Base-by-base conservation (phyloP, 306 rosid genomes). In the Luffa aegyptiaca region DNA sequence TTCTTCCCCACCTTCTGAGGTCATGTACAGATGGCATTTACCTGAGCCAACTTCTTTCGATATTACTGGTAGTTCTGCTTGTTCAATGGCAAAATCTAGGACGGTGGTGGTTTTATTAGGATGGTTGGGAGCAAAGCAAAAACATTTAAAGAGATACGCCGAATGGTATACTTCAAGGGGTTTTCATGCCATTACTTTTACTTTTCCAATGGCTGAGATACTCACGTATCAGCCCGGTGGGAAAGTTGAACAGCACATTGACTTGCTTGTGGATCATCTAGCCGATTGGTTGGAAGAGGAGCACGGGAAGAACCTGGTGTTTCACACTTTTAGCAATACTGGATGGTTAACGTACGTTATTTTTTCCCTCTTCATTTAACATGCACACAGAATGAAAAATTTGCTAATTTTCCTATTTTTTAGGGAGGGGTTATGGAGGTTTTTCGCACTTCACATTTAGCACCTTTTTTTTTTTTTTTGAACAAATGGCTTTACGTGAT, bases 121-220 rank as follows among this genome's bases (percentile, higher is more conserved):
- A 59, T 95, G 99, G 99, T 79, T 95, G 86, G 99, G 99, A 77
- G 93, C 99, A n/a, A 95, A 87, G 88, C 99, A 95, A 82, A 95
- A 84, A 61, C 99, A 95, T 88, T 88, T 95, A 36, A 89, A 79
- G 81, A 91, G 85, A 81, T 95, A 95, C 72, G 99, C 99, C 0
- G 99, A 95, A 64, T 93, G 97, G 98, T 95, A 95, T 73, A 91
- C 96, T 75, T 91, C 99, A 5, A 91, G 85, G 81, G 97, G 97
- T 26, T 95, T 82, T 89, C 94, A 95, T 85, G 99, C 77, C 64
- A 85, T 95, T 84, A 95, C 97, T 17, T 93, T 93, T 80, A 93
- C 97, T n/a, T 83, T 91, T 82, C 97, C 97, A n/a, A 90, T 95
- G 94, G 51, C 86, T n/a, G 97, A 95, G 78, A 79, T 95, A 52